Evolutionary conservation across 78 protist genomes (phyloP), one percentile per base, ranked within the genome.

Genomic region (Chrysochromulina tobinii): DNA sequence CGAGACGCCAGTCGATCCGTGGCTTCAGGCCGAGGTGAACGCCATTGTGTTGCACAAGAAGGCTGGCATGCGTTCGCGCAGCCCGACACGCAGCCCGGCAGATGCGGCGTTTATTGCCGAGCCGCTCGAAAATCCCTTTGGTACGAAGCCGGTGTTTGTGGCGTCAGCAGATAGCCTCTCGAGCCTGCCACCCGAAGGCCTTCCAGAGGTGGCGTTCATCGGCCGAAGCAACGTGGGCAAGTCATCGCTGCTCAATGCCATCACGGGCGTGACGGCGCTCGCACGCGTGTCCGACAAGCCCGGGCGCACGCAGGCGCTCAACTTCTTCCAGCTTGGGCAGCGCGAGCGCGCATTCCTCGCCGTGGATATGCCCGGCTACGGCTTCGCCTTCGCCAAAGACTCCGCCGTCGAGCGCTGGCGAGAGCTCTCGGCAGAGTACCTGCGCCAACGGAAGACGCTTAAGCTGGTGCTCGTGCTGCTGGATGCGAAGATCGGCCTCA

Each of bases 301-400:
- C n/a, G 83, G 83, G 18, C 8, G 57, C n/a, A 75, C 83, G 64
- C 64, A 59, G 64, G 64, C 64, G 64, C 64, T 7, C 64, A 12
- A 7, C 64, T 12, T 59, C 64, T 59, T 59, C 12, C 64, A 59
- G 12, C 23, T 59, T 12, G 64, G 64, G 23, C 7, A 12, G 64
- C 23, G 64, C 64, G 64, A 59, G 64, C 64, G 12, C 23, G 23
- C 7, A 59, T 59, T 59, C 64, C 64, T 14, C 64, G 64, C 50
- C 2, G 83, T 75, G 15, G 83, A 75, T 23, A 75, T 75, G 83
- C 83, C 83, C 17, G 83, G 83, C 57, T 75, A 75, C 83, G 83
- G 83, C 27, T 75, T 75, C 21, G 83, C 83, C 27, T 12, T 75
- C 27, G 83, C 83, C 12, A 75, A 18, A 4, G 83, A 75, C 25